Evolutionary conservation across 2,329 filamentous ascomycete species (phyloP).

Genomic region (Epichloe amarillans): DNA sequence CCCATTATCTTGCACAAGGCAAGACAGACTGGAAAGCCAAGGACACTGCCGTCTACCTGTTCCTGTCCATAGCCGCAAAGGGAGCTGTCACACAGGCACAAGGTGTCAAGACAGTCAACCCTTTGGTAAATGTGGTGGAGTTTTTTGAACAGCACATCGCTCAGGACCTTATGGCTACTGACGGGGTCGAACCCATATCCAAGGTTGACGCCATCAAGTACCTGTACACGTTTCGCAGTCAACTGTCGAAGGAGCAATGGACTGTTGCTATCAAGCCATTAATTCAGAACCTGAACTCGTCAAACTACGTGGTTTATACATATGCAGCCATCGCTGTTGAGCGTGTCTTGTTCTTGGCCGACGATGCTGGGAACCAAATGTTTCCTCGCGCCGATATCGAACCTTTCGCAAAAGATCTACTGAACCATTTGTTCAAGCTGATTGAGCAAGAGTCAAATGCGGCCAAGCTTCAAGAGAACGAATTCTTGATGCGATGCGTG

Average conservation of each 20-base stretch:
- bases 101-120: conserved; percentile 82
- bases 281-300: conserved; percentile 78
- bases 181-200: conserved; percentile 64
- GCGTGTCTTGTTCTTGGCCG: conserved; percentile 71
- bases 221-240: conserved; percentile 90
- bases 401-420: conserved; percentile 70
- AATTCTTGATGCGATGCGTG: conserved; percentile 96
- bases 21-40: conserved; percentile 91
- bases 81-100: conserved; percentile 75
- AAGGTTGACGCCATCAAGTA: conserved; percentile 99
- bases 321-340: conserved; percentile 97
- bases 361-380: conserved; percentile 61
- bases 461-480: conserved; percentile 94
- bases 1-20: conserved; percentile 70
- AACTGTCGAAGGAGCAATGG: conserved; percentile 87
- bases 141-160: conserved; percentile 94
- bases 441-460: conserved; percentile 76
- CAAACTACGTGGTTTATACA: conserved; percentile 93
- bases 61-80: conserved; percentile 86
- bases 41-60: conserved; percentile 95
- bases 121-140: conserved; percentile 75
- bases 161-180: conserved; percentile 63
- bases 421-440: conserved; percentile 81
- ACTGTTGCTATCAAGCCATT: conserved; percentile 76
- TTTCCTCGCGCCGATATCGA: conserved; percentile 70